Evolutionary conservation across 2,329 filamentous ascomycete genomes (phyloP).

Genomic region (Cordyceps tenuipes): DNA sequence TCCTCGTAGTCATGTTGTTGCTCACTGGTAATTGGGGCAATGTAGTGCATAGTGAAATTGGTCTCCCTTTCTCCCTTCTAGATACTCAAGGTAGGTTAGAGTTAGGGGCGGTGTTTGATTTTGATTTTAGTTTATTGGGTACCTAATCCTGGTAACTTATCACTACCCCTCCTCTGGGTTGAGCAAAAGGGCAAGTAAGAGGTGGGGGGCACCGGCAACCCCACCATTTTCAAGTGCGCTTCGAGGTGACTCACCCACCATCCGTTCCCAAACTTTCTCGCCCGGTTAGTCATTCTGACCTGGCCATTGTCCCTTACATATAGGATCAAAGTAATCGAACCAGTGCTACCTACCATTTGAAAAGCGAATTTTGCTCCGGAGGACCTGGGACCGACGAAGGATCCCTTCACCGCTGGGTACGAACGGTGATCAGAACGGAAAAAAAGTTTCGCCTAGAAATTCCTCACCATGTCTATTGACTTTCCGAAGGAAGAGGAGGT

Average conservation of each 20-base stretch:
- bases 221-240: neutral
- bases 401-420: neutral
- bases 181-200: neutral
- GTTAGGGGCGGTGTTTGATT: too few species aligned
- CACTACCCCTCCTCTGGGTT: neutral
- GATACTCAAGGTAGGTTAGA: too few species aligned
- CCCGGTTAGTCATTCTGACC: neutral
- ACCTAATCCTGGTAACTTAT: neutral
- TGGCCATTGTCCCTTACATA: neutral
- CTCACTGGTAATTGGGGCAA: too few species aligned
- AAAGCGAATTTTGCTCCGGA: neutral
- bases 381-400: neutral
- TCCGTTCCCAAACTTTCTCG: neutral
- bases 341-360: neutral
- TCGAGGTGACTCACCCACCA: slow-evolving; percentile 7
- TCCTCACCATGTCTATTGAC: slow-evolving; percentile 65
- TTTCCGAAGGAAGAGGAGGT: slow-evolving; percentile 88
- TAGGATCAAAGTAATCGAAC: neutral
- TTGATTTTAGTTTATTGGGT: neutral
- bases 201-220: slow-evolving; percentile 1
- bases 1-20: too few species aligned
- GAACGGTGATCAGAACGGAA: neutral
- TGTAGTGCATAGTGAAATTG: too few species aligned
- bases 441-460: neutral
- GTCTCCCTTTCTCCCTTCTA: too few species aligned